Evolutionary conservation across 1,284 basidiomycete genomes (phyloP).

Genomic region (Pascua guehoae): DNA sequence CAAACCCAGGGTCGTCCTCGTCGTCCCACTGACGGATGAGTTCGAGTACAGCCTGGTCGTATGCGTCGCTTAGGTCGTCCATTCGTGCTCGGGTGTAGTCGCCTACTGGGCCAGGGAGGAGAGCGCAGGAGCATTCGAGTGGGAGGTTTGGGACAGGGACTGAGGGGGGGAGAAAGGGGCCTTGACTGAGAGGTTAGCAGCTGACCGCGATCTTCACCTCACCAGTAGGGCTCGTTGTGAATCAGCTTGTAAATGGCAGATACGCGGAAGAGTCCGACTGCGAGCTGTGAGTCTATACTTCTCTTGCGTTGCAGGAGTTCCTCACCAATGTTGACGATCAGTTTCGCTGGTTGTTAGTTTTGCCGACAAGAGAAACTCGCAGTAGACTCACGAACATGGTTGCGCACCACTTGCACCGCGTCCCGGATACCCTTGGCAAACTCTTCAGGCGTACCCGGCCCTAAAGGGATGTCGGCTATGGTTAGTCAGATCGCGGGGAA

Average conservation of each 20-base stretch:
- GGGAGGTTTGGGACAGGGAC: conserved; percentile 31
- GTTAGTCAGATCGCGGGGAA: background rate
- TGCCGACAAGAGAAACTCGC: background rate
- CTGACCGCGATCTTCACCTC: background rate
- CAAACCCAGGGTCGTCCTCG: conserved; percentile 37
- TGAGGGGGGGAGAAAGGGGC: conserved; percentile 24
- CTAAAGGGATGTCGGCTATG: conserved; percentile 26
- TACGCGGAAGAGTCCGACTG: conserved; percentile 45
- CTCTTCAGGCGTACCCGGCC: conserved; percentile 36
- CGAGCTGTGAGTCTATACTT: background rate
- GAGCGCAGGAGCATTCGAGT: conserved; percentile 43
- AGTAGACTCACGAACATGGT: conserved; percentile 38
- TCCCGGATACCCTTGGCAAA: conserved; percentile 40
- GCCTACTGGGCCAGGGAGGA: conserved; percentile 41
- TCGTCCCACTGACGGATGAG: conserved; percentile 39
- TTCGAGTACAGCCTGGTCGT: conserved; percentile 40
- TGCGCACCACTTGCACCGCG: conserved; percentile 39
- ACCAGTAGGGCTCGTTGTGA: conserved; percentile 41
- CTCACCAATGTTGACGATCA: conserved; percentile 41
- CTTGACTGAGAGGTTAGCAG: conserved; percentile 15
- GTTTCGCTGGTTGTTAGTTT: conserved; percentile 19
- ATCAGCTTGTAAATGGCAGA: conserved; percentile 46
- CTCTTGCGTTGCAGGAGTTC: background rate
- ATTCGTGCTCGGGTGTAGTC: conserved; percentile 43
- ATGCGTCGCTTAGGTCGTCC: conserved; percentile 43